Conservation (phyloP, 2,329 filamentous ascomycete species). For the Talaromyces sp. region DNA sequence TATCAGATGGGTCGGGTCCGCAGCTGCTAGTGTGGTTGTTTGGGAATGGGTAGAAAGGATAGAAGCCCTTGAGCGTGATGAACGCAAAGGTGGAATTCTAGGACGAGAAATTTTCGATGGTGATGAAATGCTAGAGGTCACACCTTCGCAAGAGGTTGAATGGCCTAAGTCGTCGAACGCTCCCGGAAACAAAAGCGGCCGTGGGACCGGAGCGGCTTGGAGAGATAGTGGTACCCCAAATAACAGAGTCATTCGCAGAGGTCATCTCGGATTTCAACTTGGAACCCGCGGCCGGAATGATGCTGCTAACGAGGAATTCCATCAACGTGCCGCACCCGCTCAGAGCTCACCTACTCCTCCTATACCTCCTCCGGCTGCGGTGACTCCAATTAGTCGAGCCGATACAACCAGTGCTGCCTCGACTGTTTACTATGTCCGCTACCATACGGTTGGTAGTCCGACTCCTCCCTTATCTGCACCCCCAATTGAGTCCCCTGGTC, state of each 20-base stretch:
- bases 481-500: conserved; percentile 19
- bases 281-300: conserved; percentile 19
- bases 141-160: conserved; percentile 53
- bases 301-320: conserved; percentile 8
- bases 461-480: conserved; percentile 36
- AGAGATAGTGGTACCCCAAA: conserved; percentile 33
- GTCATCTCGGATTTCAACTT: conserved; percentile 28
- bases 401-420: conserved; percentile 60
- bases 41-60: conserved; percentile 98
- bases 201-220: conserved; percentile 36
- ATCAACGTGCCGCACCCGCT: conserved; percentile 15
- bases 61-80: conserved; percentile 83
- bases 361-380: conserved; percentile 44
- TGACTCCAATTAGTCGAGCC: conserved; percentile 55
- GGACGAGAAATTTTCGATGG: conserved; percentile 89
- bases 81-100: conserved; percentile 88
- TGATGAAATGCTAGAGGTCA: conserved; percentile 79
- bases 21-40: conserved; percentile 90
- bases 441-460: conserved; percentile 51
- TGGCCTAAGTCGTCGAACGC: conserved; percentile 38
- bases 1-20: conserved; percentile 91
- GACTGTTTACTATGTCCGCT: conserved; percentile 60
- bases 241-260: conserved; percentile 33
- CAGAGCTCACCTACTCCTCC: conserved; percentile 23
- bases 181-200: conserved; percentile 29